A percentile compares a stretch with the other conserved stretches of the same genome.
phyloP scores from a whole-genome alignment of 371 early-diverging fungal species.

The Globomyces sp. region DNA sequence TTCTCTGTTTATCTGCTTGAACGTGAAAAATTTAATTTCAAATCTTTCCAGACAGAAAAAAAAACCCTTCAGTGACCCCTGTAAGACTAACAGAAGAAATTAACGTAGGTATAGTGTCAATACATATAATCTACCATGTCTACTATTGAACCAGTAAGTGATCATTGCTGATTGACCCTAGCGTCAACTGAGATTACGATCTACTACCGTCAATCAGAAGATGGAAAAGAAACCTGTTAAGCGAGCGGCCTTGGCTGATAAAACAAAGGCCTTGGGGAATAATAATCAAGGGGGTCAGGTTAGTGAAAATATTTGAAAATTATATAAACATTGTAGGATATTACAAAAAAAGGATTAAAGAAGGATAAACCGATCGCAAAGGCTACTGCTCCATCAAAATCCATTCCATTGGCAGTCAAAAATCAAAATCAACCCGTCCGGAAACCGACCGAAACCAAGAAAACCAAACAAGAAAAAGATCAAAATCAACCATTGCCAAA shows the following conservation, averaged over 20 bases:
- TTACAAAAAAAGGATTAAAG: neutral
- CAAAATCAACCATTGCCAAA: neutral
- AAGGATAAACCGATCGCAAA: neutral
- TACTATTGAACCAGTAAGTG: too few species aligned
- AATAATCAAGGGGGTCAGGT: neutral
- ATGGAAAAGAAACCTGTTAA: neutral
- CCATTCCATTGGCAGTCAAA: neutral
- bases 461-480: neutral
- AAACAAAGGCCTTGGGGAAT: neutral
- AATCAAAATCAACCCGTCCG: neutral
- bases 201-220: too few species aligned
- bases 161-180: too few species aligned
- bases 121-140: too few species aligned
- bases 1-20: too few species aligned
- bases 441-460: neutral
- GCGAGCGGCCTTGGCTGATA: constrained; percentile 18
- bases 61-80: too few species aligned
- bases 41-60: too few species aligned
- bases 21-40: too few species aligned
- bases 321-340: neutral
- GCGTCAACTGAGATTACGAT: too few species aligned
- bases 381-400: neutral
- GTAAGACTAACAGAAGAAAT: too few species aligned
- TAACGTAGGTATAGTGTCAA: too few species aligned
- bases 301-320: neutral